A percentile compares a stretch with the other conserved stretches of the same genome.
Evolutionary conservation across 352 stramenopile genomes (phyloP).

Genomic region (Globisporangium middletonii): DNA sequence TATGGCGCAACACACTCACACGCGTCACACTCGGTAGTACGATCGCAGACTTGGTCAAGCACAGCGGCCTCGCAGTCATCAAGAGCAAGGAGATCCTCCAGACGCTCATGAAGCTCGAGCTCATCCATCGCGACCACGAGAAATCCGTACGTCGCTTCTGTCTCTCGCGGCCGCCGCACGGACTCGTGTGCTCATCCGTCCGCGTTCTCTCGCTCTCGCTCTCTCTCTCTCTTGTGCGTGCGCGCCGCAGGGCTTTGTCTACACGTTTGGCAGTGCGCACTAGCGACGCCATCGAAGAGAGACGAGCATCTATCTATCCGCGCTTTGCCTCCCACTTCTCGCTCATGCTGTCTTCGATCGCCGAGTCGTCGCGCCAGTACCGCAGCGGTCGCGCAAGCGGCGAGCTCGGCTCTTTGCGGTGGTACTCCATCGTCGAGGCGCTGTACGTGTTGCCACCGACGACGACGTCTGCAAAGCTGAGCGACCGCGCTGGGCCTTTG

Average conservation of each 20-base stretch:
- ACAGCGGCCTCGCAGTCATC: constrained; percentile 73
- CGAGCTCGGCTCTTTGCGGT: constrained; percentile 33
- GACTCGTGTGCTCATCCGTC: neutral
- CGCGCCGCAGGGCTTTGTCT: constrained; percentile 52
- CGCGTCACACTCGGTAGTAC: too few species aligned
- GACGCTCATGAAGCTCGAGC: constrained; percentile 81
- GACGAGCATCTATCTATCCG: constrained; percentile 3
- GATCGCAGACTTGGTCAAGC: constrained; percentile 78
- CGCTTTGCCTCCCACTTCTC: constrained; percentile 71
- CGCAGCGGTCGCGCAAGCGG: constrained; percentile 31
- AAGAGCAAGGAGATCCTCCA: constrained; percentile 86
- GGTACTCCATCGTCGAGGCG: constrained; percentile 14
- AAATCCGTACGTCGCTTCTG: constrained; percentile 37
- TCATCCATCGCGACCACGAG: constrained; percentile 71
- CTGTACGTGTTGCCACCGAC: constrained; percentile 37
- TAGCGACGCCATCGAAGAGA: neutral
- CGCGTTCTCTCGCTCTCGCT: constrained; percentile 3
- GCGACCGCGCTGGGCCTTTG: constrained; percentile 65
- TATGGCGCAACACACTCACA: too few species aligned
- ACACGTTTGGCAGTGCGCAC: constrained; percentile 41
- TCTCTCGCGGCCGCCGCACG: too few species aligned
- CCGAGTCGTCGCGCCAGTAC: constrained; percentile 51
- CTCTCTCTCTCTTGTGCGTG: neutral
- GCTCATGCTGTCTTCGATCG: constrained; percentile 52
- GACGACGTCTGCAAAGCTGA: constrained; percentile 85